Evolutionary conservation across 2,329 filamentous ascomycete genomes (phyloP), one percentile per base, ranked within the genome.

Genomic region (Ambrosiella beaveri): DNA sequence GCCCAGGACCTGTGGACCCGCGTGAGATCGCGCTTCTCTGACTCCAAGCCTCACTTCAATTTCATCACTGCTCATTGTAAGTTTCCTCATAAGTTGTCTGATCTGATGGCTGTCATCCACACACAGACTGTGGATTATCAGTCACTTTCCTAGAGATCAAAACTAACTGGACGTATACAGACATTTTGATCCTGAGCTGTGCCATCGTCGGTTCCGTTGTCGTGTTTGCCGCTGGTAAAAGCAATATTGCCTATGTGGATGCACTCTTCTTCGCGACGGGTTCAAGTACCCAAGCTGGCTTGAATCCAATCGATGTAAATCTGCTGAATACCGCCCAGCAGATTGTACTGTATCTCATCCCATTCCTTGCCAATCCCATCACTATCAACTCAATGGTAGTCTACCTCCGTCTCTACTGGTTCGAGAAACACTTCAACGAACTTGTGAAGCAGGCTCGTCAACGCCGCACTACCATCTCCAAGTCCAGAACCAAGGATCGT

Each of bases 351-450:
- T 89, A 85, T 64, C 65, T 89, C 6, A 75, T 87, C 45, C 74
- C 84, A 3, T 83, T 88, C 75, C 64, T 88, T 11, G 82, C 84
- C 35, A 95, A 88, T 55, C 89, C 89, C 0, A 93, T 95, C 61
- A 83, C 86, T 52, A 84, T 95, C 64, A 82, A 95, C 66, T 81
- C 86, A 1, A 85, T 81, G 50, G 88, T 98, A 50, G 93, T 98
- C 7, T 91, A 95, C 64, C 77, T 97, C 12, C 85, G 93, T 35
- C 75, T 98, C 1, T 96, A 95, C 71, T 98, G 91, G 91, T 98
- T 98, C 67, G 90, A 98, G 70, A 95, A 94, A 70, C 81, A 90
- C 7, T 97, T 98, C 67, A 86, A 95, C 67, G 78, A 86, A 64
- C 79, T 95, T 63, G 89, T 86, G 12, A 77, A 76, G 39, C 86